Conservation (phyloP, 2,329 filamentous ascomycete species). For the Aspergillus terreus region DNA sequence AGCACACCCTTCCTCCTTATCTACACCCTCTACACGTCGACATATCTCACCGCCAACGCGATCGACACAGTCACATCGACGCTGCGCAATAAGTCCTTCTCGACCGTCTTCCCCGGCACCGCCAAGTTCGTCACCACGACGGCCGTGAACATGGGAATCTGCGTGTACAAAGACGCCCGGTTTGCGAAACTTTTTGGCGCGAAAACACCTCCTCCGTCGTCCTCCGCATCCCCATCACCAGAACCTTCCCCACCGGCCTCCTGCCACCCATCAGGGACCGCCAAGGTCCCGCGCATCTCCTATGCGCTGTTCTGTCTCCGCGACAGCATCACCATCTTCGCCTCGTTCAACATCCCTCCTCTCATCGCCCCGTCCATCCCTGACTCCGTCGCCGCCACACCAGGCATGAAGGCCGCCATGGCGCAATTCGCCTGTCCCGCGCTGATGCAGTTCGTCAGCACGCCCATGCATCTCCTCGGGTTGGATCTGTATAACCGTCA, state of each 20-base stretch:
- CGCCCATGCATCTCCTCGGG: slow-evolving; percentile 79
- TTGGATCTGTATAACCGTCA: slow-evolving; percentile 80
- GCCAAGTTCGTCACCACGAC: slow-evolving; percentile 79
- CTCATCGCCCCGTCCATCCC: slow-evolving; percentile 68
- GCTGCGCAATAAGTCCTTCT: slow-evolving; percentile 53
- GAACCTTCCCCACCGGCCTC: slow-evolving; percentile 12
- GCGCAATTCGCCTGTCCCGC: slow-evolving; percentile 82
- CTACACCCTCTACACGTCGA: slow-evolving; percentile 72
- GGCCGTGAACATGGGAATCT: slow-evolving; percentile 77
- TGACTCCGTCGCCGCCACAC: slow-evolving; percentile 45
- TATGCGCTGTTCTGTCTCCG: slow-evolving; percentile 77
- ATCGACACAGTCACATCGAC: slow-evolving; percentile 79
- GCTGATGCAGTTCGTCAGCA: slow-evolving; percentile 72
- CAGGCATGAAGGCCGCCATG: slow-evolving; percentile 52
- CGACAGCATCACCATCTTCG: slow-evolving; percentile 87
- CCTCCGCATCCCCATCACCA: slow-evolving; percentile 2
- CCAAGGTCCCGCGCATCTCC: slow-evolving; percentile 61
- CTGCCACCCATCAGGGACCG: slow-evolving; percentile 25
- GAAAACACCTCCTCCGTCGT: slow-evolving; percentile 42
- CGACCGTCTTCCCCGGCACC: slow-evolving; percentile 65
- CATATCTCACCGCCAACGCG: slow-evolving; percentile 82
- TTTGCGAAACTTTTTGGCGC: slow-evolving; percentile 81
- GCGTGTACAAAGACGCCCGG: slow-evolving; percentile 84
- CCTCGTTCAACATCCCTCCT: slow-evolving; percentile 84
- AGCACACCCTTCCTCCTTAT: slow-evolving; percentile 49